Conservation (phyloP, 2,329 filamentous ascomycete species). For the Colletotrichum falcatum region DNA sequence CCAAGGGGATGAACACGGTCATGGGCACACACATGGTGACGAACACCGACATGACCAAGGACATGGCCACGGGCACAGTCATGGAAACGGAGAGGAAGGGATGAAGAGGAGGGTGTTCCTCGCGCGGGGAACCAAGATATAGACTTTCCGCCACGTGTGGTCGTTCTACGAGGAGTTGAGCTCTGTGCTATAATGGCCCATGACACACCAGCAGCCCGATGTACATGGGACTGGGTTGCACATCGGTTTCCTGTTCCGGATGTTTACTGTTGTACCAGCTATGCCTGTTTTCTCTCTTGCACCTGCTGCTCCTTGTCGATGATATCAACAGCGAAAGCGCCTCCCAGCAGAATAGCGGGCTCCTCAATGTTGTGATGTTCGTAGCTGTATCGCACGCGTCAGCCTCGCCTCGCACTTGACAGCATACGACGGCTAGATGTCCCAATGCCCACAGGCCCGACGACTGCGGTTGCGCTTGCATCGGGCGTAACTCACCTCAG, state of each 20-base stretch:
- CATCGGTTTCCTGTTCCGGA: neutral
- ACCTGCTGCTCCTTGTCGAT: constrained; percentile 43
- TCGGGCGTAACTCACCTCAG: constrained; percentile 67
- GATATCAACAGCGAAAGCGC: constrained; percentile 71
- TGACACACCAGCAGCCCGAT: neutral
- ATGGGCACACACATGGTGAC: constrained; percentile 37
- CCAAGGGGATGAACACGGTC: neutral
- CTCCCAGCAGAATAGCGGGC: constrained; percentile 82
- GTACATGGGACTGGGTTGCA: neutral
- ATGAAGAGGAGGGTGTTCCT: constrained; percentile 56
- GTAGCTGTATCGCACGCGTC: constrained; percentile 64
- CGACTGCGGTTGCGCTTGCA: neutral
- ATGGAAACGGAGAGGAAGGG: constrained; percentile 50
- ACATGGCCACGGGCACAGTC: constrained; percentile 26
- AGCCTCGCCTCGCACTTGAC: neutral
- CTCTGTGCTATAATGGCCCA: too few species aligned
- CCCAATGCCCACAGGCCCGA: neutral
- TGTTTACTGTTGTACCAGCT: neutral
- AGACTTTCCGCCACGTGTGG: neutral
- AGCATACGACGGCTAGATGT: neutral
- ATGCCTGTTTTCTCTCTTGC: neutral
- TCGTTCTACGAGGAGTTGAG: neutral
- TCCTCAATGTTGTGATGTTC: constrained; percentile 83
- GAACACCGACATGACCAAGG: constrained; percentile 46
- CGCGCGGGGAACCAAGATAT: constrained; percentile 44